Evolutionary conservation across 2,329 filamentous ascomycete genomes (phyloP), one percentile per base, ranked within the genome.

Genomic region (Penicillium brevicompactum): DNA sequence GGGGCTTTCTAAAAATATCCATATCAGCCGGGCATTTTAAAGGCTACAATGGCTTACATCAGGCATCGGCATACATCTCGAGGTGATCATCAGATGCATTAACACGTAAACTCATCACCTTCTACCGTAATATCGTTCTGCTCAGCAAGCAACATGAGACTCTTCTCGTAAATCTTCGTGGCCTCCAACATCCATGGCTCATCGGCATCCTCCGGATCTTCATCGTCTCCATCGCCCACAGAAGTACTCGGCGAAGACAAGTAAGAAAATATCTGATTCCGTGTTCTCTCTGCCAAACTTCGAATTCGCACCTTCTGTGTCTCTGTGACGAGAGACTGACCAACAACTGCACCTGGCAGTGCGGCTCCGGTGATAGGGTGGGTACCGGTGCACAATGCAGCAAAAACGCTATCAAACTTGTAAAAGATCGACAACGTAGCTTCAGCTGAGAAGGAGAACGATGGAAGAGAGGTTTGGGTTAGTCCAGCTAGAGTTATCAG

Each of bases 291-390:
- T 0, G 92, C 89, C 30, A 95, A 77, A 67, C 90, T 90, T 68
- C 90, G 88, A 60, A 92, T 88, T 40, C 93, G 84, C 7, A 97
- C 91, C 81, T 94, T 96, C 71, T 97, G 91, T 16, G 87, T 91
- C 78, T 90, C 87, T 1, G 90, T 88, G 8, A 76, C 76, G 1
- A 71, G 62, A 56, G 79, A 74, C 5, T 80, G 76, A 1, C 83
- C 83, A 6, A 77, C 80, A 60, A 86, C 84, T 59, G 92, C 91
- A 0, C 91, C 91, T 0, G 90, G 87, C 1, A 96, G 77, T 0
- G 78, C 66, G 38, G 87, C 84, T 0, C 83, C 82, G 0, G 87
- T 87, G 13, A 87, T 83, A 3, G 86, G 74, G 66, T 96, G 51
- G 86, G 54, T 82, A 76, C 3, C 89, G 89, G 22, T 80, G 76